phyloP scores from a whole-genome alignment of 1,139 yeast genomes.

The Kluyveromyces sp. region DNA sequence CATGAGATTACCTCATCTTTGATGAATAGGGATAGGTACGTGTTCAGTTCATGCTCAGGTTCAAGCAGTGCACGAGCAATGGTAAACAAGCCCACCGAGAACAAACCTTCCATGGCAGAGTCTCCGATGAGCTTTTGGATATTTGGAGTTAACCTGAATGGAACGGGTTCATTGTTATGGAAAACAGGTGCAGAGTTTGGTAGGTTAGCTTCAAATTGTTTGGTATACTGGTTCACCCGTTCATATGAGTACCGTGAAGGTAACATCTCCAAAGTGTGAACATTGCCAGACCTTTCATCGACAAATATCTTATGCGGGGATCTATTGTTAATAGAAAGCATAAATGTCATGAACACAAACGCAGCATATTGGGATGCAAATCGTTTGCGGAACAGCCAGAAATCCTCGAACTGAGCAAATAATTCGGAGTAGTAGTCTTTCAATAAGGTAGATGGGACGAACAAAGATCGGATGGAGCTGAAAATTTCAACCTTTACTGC shows the following conservation, averaged over 20 bases:
- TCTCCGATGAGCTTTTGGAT: constrained; percentile 92
- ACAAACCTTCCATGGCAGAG: constrained; percentile 82
- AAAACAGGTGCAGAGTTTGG: constrained; percentile 77
- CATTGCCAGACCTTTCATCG: constrained; percentile 74
- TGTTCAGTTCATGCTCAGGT: constrained; percentile 84
- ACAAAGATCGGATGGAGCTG: constrained; percentile 77
- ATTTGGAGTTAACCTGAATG: constrained; percentile 94
- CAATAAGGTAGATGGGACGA: constrained; percentile 81
- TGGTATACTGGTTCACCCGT: constrained; percentile 37
- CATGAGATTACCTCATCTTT: constrained; percentile 92
- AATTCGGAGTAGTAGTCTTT: constrained; percentile 58
- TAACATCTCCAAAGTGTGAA: constrained; percentile 93
- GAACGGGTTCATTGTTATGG: constrained; percentile 91
- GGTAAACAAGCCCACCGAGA: constrained; percentile 76
- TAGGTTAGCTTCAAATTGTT: constrained; percentile 48
- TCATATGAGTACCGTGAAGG: constrained; percentile 55
- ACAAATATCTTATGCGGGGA: constrained; percentile 91
- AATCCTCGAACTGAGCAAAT: constrained; percentile 80
- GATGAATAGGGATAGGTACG: constrained; percentile 82
- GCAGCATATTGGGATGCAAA: constrained; percentile 96
- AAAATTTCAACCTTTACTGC: constrained; percentile 86
- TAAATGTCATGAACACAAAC: constrained; percentile 82
- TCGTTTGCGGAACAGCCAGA: constrained; percentile 95
- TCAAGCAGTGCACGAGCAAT: constrained; percentile 86
- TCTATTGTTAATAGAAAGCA: constrained; percentile 90